Base-by-base conservation (phyloP, 352 stramenopile genomes). In the Phytophthora chlamydospora region DNA sequence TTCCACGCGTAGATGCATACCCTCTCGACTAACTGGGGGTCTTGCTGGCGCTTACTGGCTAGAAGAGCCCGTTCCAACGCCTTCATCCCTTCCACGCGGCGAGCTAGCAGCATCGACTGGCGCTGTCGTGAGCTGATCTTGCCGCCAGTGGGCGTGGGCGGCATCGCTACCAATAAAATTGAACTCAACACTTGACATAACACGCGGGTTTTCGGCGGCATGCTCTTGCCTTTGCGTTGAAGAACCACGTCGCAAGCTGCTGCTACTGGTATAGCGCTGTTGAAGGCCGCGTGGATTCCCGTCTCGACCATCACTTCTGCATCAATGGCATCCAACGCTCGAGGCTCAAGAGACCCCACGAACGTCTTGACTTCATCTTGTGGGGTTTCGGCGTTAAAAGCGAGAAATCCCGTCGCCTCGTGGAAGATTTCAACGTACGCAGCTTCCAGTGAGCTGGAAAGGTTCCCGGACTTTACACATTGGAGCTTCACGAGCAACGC, bases 1-100 rank as follows among this genome's bases (percentile, higher is more conserved):
- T 95, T 97, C 90, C 90, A 97, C 1, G 72, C 71, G 49, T 83
- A 81, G 5, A 97, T 63, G 42, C 89, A 96, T 11, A 91, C 75
- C 27, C 73, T 82, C 49, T 98, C 86, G 9, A 96, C 56, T 16
- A 98, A 59, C 19, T 89, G 78, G 0, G 88, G 54, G 32, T 97
- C 77, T 16, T 84, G 68, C 16, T 95, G 76, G 0, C 90, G 75
- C 55, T 95, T 93, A 39, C 75, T 84, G 0, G 89, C 84, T 42
- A 95, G 39, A 11, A 97, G 69, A 3, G 85, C 80, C 14, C 89
- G 70, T 45, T 97, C 89, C 9, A 97, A 66, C 0, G 76, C 45
- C 42, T 93, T 96, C 8, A 96, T 68, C 1, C 65, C 77, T 51
- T 97, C 88, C 8, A 94, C 75, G 1, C 85, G 73, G 2, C 73